Conservation (phyloP, 495 filamentous ascomycete species). For the Annulohypoxylon nitens region DNA sequence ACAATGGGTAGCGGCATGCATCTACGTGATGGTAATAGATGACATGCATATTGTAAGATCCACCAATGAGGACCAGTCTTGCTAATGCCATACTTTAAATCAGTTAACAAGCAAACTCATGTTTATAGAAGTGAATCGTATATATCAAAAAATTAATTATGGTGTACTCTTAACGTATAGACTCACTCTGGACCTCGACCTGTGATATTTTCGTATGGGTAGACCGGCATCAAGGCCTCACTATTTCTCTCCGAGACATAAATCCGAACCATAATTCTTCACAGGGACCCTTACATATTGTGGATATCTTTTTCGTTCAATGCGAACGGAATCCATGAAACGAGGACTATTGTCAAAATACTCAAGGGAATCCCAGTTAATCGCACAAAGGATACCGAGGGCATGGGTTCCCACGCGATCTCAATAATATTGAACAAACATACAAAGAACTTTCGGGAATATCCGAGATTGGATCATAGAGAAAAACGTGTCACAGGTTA, state of each 20-base stretch:
- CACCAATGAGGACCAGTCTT: not conserved
- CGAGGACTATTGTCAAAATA: not conserved
- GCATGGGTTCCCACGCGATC: not conserved
- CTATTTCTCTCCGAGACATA: not conserved
- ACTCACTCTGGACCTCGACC: not conserved
- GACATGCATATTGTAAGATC: constrained; percentile 12
- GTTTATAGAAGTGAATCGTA: not conserved
- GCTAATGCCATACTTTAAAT: not conserved
- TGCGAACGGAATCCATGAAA: not conserved
- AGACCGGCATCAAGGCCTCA: not conserved
- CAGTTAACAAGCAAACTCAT: not conserved
- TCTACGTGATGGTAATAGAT: not conserved
- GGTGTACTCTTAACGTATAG: not conserved
- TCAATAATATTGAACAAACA: constrained; percentile 4
- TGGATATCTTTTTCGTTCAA: not conserved
- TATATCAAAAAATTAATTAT: not conserved
- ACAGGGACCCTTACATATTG: not conserved
- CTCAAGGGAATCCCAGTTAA: not conserved
- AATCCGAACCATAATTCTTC: no score
- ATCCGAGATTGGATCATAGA: not conserved
- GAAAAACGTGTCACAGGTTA: not conserved
- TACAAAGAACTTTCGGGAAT: not conserved
- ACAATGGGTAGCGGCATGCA: constrained; percentile 5
- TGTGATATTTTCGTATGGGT: not conserved
- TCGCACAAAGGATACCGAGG: not conserved